Percentiles rank a stretch among this genome's conserved stretches.
phyloP scores from a whole-genome alignment of 495 filamentous ascomycete species.

The Neurospora sp. region DNA sequence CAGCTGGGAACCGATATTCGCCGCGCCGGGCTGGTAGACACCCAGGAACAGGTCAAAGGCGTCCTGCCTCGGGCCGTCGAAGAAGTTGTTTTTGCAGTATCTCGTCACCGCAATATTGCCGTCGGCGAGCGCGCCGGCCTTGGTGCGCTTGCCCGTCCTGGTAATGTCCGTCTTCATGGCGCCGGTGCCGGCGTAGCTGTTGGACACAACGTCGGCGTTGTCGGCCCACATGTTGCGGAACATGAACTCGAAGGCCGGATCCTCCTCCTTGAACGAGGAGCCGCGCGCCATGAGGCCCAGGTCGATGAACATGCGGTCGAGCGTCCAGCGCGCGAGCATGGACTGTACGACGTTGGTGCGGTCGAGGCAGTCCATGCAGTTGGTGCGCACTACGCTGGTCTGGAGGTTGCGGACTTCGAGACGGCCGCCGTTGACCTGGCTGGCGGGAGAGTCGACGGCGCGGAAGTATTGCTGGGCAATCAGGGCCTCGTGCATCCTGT shows the following conservation, averaged over 20 bases:
- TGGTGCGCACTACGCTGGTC: constrained; percentile 82
- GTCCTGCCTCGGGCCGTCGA: constrained; percentile 87
- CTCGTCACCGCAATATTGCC: constrained; percentile 70
- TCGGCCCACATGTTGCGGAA: constrained; percentile 98
- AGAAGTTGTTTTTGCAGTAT: constrained; percentile 85
- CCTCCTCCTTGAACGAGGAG: constrained; percentile 57
- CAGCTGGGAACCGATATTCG: constrained; percentile 50
- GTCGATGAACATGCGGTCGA: constrained; percentile 82
- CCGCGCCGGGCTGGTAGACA: constrained; percentile 60
- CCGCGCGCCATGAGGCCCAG: constrained; percentile 63
- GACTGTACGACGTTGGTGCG: constrained; percentile 96
- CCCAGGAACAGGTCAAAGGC: constrained; percentile 92
- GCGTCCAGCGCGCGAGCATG: constrained; percentile 78
- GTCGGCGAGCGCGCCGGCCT: constrained; percentile 71
- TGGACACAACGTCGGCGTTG: constrained; percentile 91
- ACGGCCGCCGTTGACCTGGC: constrained; percentile 45
- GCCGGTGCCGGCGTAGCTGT: constrained; percentile 86
- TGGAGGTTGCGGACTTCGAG: constrained; percentile 72
- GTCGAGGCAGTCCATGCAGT: constrained; percentile 98
- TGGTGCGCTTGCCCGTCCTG: constrained; percentile 76
- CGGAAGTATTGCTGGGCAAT: constrained; percentile 82
- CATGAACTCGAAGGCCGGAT: constrained; percentile 67
- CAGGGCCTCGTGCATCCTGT: constrained; percentile 64
- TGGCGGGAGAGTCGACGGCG: constrained; percentile 70
- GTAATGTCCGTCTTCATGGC: constrained; percentile 96